These are phyloP conservation scores for Phytopythium helicoides DNA, from an alignment of 352 stramenopile species.

Conservation along the genomic window DNA sequence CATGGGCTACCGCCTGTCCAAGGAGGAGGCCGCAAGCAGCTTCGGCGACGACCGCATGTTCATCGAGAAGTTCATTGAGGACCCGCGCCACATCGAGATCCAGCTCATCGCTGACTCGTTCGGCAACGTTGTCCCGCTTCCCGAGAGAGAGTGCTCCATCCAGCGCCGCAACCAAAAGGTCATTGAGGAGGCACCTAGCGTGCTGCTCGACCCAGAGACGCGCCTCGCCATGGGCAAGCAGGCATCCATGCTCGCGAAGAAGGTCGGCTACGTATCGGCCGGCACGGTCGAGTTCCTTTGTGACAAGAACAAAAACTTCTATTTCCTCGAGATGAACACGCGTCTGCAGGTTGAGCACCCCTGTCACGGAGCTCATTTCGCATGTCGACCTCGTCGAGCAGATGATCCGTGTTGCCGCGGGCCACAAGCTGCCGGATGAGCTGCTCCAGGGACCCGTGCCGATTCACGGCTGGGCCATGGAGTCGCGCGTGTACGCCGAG, in stretches of 20 bases:
- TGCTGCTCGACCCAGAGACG: conserved; percentile 89
- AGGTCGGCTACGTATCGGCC: conserved; percentile 92
- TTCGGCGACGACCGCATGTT: conserved; percentile 97
- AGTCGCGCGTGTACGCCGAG: conserved; percentile 96
- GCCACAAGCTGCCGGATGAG: conserved; percentile 82
- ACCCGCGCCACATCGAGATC: conserved; percentile 98
- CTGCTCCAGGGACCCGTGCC: conserved; percentile 63
- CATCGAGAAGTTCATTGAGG: conserved; percentile 96
- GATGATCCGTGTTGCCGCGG: conserved; percentile 94
- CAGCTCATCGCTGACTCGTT: conserved; percentile 93
- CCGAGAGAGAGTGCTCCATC: conserved; percentile 96
- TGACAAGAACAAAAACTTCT: conserved; percentile 96
- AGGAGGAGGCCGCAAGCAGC: conserved; percentile 84
- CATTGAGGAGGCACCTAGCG: conserved; percentile 92
- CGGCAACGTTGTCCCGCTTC: conserved; percentile 91
- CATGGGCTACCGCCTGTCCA: conserved; percentile 83
- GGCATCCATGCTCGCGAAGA: conserved; percentile 89
- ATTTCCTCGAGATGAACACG: conserved; percentile 99
- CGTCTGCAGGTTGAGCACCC: conserved; percentile 94
- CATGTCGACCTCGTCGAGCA: conserved; percentile 95
- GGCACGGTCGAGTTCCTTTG: conserved; percentile 98
- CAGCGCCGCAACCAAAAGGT: conserved; percentile 98
- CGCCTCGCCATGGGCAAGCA: conserved; percentile 78
- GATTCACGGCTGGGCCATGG: conserved; percentile 85
- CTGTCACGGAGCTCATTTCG: conserved; percentile 94